Evolutionary conservation across 2,329 filamentous ascomycete species (phyloP).

Genomic region (Chaetomiaceae sp.): DNA sequence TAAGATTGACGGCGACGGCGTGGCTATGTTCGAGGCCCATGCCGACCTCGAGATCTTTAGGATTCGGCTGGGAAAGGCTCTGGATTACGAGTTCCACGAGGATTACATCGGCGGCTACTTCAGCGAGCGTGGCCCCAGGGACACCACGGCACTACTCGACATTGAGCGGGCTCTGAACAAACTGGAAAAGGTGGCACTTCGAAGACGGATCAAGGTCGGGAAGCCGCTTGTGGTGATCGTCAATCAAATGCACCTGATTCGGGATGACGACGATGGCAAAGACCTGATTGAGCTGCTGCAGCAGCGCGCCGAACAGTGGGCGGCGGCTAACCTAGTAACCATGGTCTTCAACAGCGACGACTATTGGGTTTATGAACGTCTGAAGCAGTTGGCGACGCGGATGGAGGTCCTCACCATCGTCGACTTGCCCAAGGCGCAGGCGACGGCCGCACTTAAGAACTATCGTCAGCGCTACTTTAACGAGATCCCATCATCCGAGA

Average conservation of each 20-base stretch:
- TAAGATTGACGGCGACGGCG: conserved; percentile 81
- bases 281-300: conserved; percentile 92
- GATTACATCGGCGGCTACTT: conserved; percentile 97
- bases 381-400: conserved; percentile 87
- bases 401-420: conserved; percentile 89
- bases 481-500: conserved; percentile 50
- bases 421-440: conserved; percentile 75
- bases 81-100: conserved; percentile 96
- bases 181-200: conserved; percentile 87
- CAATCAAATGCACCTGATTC: conserved; percentile 86
- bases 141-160: conserved; percentile 86
- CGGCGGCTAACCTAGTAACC: conserved; percentile 83
- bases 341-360: conserved; percentile 95
- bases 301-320: conserved; percentile 94
- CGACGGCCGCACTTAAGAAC: conserved; percentile 69
- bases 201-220: conserved; percentile 56
- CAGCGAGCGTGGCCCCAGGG: conserved; percentile 85
- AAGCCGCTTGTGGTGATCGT: conserved; percentile 85
- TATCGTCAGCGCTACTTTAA: conserved; percentile 77
- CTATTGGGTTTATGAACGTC: conserved; percentile 95
- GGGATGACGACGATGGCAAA: conserved; percentile 88
- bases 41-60: conserved; percentile 93
- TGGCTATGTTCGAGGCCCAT: conserved; percentile 95
- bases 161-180: conserved; percentile 98
- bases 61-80: conserved; percentile 82